phyloP scores from a whole-genome alignment of 2,329 filamentous ascomycete genomes.

The Ophiocordyceps unilateralis region DNA sequence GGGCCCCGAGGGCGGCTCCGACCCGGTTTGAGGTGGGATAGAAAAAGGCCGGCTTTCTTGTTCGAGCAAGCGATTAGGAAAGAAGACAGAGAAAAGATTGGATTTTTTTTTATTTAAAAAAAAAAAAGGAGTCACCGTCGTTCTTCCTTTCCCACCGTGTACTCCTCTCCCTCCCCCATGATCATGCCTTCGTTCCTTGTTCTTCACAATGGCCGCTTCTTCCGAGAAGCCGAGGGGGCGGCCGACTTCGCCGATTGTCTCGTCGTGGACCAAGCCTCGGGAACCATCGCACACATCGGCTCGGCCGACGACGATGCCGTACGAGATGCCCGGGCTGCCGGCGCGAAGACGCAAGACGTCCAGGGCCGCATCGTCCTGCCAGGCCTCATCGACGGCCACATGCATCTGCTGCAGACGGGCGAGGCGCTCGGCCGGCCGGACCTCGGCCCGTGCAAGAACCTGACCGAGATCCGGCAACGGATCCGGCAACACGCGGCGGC shows the following conservation, averaged over 20 bases:
- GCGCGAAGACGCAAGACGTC: constrained; percentile 11
- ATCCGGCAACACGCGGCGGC: constrained; percentile 27
- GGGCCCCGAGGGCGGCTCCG: too few species aligned
- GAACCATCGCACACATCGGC: constrained; percentile 17
- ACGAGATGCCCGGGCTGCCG: constrained; percentile 8
- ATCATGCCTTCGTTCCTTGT: background rate
- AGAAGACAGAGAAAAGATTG: too few species aligned
- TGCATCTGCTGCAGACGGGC: constrained; percentile 36
- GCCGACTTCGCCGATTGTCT: constrained; percentile 10
- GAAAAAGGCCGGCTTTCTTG: too few species aligned
- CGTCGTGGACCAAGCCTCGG: constrained; percentile 12
- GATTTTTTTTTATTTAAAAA: too few species aligned
- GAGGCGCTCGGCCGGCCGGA: constrained; percentile 33
- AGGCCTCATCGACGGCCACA: constrained; percentile 39
- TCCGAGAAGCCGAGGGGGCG: background rate
- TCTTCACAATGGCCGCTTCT: background rate
- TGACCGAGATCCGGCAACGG: constrained; percentile 29
- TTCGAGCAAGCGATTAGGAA: too few species aligned
- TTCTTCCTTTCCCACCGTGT: background rate
- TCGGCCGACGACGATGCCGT: constrained; percentile 9
- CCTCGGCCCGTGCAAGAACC: constrained; percentile 27
- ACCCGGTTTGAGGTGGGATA: too few species aligned
- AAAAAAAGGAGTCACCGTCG: too few species aligned
- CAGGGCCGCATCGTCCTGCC: constrained; percentile 25
- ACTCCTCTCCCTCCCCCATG: background rate